These are phyloP conservation scores for Abrus precatorius DNA, from an alignment of 306 rosid species.

Conservation along the genomic window DNA sequence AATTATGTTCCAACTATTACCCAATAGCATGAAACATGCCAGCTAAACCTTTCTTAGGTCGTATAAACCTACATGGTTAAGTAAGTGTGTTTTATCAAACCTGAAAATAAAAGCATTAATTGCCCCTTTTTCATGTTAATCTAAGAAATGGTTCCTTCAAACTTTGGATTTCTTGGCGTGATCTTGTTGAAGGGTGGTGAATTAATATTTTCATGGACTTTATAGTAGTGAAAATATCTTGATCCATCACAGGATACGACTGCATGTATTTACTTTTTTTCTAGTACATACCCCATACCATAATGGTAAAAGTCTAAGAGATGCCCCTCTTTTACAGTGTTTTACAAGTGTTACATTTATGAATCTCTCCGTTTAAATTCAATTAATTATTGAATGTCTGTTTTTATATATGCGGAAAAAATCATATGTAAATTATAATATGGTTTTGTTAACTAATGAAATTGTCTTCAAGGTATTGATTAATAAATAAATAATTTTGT, in stretches of 20 bases:
- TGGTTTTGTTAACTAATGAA: too few relatives aligned
- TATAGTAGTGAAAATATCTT: background rate
- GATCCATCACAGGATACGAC: conserved; percentile 29
- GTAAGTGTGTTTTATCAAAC: background rate
- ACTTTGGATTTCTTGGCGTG: conserved; percentile 17
- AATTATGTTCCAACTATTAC: background rate
- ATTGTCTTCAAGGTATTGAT: too few relatives aligned
- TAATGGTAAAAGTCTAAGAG: background rate
- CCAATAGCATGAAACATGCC: background rate
- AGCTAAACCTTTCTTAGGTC: background rate
- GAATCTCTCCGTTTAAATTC: conserved; percentile 20
- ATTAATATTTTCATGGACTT: conserved; percentile 29
- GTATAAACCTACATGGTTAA: background rate
- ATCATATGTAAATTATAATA: background rate
- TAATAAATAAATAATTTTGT: too few relatives aligned
- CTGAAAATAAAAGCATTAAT: background rate
- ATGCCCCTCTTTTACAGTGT: background rate
- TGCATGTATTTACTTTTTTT: conserved; percentile 12
- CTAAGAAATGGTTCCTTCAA: background rate
- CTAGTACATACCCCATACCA: background rate
- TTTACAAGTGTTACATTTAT: background rate
- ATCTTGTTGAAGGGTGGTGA: conserved; percentile 37
- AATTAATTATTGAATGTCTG: background rate
- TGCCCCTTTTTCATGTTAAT: background rate
- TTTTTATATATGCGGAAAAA: background rate